Base-by-base conservation (phyloP, 192 early-diverging fungal species). In the Martensiomyces pterosporus region DNA sequence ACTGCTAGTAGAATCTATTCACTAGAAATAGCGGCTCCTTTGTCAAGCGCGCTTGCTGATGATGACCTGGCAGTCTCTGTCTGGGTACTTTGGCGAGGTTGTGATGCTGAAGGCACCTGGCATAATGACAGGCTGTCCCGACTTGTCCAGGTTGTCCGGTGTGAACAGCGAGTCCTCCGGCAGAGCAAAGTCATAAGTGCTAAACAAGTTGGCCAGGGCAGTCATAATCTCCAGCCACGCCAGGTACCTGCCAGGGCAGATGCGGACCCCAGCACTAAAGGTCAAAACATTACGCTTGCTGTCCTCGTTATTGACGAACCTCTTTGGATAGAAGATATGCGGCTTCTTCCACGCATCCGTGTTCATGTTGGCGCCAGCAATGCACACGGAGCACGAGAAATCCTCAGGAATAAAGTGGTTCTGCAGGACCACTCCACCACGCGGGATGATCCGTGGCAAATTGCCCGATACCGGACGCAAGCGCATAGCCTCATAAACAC, bases 401-500 rank as follows among this genome's bases (percentile, higher is more conserved):
- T 35, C 51, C 9, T 74, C 70, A 8, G 70, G 70, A 13, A 74
- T 67, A 41, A 62, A 66, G 35, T 58, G 39, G 4, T 52, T 47
- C 15, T 52, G 56, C 23, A 74, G 21, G 0, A 62, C 64, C 2
- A 53, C 63, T 17, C 70, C 70, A 5, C 70, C 70, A 8, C 52
- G 32, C 3, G 64, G 54, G 17, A 67, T 52, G 15, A 27, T 29
- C 22, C 70, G 39, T 14, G 69, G 57, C 48, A 73, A 39, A 19
- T 60, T 64, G 16, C 46, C 38, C 3, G 55, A 33, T 5, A 58
- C 52, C 1, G 67, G 56, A 8, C 52, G 47, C 27, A 71, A 27
- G 2, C 70, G 62, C 57, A 74, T 39, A 7, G 70, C 44, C 40
- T 74, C 70, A 40, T 62, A 67, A 14, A 67, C 39, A 24, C 62